Percentiles rank a stretch among this genome's conserved stretches.
Conservation (phyloP, 1,284 basidiomycete species). For the Peniophora sp. region DNA sequence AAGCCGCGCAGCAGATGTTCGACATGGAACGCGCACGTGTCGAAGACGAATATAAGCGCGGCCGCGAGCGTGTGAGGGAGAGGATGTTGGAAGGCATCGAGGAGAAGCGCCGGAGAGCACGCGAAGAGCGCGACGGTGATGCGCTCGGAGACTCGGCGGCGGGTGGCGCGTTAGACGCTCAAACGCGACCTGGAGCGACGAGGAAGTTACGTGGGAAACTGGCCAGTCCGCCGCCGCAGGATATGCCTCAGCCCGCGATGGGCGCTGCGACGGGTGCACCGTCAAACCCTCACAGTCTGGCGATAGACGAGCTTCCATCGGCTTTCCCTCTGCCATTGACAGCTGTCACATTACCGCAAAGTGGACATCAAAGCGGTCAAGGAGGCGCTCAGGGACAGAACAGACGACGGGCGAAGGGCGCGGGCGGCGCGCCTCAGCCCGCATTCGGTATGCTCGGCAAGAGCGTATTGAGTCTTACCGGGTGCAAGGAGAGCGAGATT, state of each 20-base stretch:
- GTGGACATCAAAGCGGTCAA: conserved; percentile 24
- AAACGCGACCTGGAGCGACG: conserved; percentile 71
- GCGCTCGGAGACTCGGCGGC: conserved; percentile 50
- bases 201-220: conserved; percentile 74
- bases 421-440: conserved; percentile 36
- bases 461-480: conserved; percentile 44
- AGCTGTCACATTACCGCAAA: conserved; percentile 25
- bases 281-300: conserved; percentile 70
- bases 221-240: conserved; percentile 54
- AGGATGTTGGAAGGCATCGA: conserved; percentile 76
- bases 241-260: conserved; percentile 35
- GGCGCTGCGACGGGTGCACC: conserved; percentile 60
- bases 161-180: conserved; percentile 49
- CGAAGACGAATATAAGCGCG: conserved; percentile 71
- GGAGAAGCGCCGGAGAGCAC: conserved; percentile 61
- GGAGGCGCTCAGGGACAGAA: conserved; percentile 30
- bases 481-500: conserved; percentile 56
- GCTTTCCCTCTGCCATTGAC: conserved; percentile 74
- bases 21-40: conserved; percentile 70
- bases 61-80: conserved; percentile 62
- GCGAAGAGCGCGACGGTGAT: conserved; percentile 79
- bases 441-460: conserved; percentile 57
- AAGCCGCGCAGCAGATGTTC: conserved; percentile 57
- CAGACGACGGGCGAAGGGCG: conserved; percentile 47
- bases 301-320: conserved; percentile 75